These are phyloP conservation scores for Acer yangbiense DNA, from an alignment of 345 rosid species.

Conservation along the genomic window DNA sequence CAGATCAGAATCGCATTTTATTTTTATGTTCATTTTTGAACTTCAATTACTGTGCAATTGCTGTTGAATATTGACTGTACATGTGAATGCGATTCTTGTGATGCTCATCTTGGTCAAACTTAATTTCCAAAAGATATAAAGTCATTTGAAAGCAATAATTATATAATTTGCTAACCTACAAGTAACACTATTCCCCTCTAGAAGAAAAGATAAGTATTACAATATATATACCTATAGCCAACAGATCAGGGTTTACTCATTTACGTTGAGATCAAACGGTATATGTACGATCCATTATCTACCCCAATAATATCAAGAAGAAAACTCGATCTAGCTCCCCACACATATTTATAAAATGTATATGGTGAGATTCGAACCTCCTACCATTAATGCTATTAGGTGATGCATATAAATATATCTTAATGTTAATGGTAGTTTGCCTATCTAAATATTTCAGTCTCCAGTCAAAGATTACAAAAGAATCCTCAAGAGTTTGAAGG, in stretches of 20 bases:
- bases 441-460: neutral
- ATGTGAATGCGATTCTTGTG: neutral
- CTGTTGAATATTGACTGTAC: neutral
- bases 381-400: too few species aligned
- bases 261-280: too few species aligned
- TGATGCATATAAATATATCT: neutral
- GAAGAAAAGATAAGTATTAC: neutral
- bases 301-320: too few species aligned
- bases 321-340: too few species aligned
- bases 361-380: too few species aligned
- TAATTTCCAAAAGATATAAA: neutral
- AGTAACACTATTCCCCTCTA: neutral
- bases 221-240: too few species aligned
- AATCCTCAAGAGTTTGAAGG: too few species aligned
- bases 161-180: neutral
- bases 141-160: neutral
- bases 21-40: too few species aligned
- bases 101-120: neutral
- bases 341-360: too few species aligned
- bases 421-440: neutral
- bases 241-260: too few species aligned
- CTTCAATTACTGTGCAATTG: neutral
- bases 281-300: too few species aligned
- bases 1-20: too few species aligned
- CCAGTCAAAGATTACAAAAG: neutral